A percentile compares a stretch with the other conserved stretches of the same genome.
phyloP scores from a whole-genome alignment of 495 filamentous ascomycete species.

The Penicillium fimorum region DNA sequence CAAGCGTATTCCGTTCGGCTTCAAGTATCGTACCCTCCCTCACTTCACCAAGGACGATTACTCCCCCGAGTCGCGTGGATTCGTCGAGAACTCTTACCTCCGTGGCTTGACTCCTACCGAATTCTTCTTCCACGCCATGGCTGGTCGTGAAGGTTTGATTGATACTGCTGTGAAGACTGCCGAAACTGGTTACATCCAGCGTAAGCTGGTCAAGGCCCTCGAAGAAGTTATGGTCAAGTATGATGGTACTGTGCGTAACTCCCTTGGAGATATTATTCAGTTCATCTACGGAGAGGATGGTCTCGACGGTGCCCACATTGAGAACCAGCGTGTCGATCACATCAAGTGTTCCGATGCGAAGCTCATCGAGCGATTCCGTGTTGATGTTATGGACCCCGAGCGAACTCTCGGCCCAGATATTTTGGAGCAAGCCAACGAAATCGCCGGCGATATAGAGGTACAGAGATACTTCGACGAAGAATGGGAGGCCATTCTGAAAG shows the following conservation, averaged over 20 bases:
- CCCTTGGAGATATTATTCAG: conserved; percentile 93
- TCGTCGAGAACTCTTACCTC: conserved; percentile 98
- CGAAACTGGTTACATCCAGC: conserved; percentile 98
- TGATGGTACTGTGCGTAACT: conserved; percentile 96
- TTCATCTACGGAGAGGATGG: conserved; percentile 98
- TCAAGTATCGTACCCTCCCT: conserved; percentile 95
- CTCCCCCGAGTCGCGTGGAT: conserved; percentile 92
- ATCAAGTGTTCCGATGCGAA: conserved; percentile 69
- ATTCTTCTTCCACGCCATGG: conserved; percentile 99
- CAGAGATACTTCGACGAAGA: conserved; percentile 86
- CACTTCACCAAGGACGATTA: conserved; percentile 99
- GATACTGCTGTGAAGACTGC: conserved; percentile 99
- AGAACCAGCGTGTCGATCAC: conserved; percentile 85
- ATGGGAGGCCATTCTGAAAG: conserved; percentile 71
- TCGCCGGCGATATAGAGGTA: conserved; percentile 78
- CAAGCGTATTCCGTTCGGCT: conserved; percentile 98
- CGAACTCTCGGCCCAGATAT: conserved; percentile 60
- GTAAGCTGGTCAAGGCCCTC: conserved; percentile 94
- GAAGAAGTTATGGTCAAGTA: conserved; percentile 98
- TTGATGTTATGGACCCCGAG: conserved; percentile 93
- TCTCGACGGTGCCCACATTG: conserved; percentile 84
- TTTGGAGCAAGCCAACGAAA: conserved; percentile 83
- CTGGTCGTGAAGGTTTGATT: conserved; percentile 98
- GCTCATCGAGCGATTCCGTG: conserved; percentile 75
- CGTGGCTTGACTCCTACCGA: conserved; percentile 93